Conservation (phyloP, 768 basidiomycete genomes). For the Russula sp. region DNA sequence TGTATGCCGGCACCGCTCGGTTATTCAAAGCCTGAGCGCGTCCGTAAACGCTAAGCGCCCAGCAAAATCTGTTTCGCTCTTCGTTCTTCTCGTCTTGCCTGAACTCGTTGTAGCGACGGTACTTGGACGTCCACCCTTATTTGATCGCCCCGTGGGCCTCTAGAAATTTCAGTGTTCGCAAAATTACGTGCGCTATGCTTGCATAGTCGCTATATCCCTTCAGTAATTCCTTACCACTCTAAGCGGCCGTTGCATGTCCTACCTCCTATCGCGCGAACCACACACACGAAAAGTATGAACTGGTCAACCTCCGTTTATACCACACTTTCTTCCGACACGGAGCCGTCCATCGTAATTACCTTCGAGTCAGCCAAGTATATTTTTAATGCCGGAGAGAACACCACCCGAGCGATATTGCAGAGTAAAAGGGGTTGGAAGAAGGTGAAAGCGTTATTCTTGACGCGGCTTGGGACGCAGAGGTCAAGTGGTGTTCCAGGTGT, state of each 20-base stretch:
- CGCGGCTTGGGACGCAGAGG: conserved; percentile 54
- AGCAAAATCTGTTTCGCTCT: background rate
- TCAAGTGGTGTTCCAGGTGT: conserved; percentile 70
- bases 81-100: background rate
- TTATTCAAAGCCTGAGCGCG: no score
- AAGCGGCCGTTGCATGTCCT: conserved; percentile 6
- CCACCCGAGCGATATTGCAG: conserved; percentile 68
- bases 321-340: conserved; percentile 65
- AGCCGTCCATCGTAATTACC: conserved; percentile 66
- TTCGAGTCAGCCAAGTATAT: conserved; percentile 81
- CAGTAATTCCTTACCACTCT: background rate
- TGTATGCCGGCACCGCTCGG: no score
- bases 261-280: background rate
- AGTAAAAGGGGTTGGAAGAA: conserved; percentile 59
- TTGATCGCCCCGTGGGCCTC: background rate
- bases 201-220: conserved; percentile 22
- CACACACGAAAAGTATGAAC: conserved; percentile 34
- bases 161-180: conserved; percentile 18
- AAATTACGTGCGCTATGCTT: conserved; percentile 25
- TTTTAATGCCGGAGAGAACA: conserved; percentile 84
- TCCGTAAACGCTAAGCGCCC: background rate
- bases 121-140: background rate
- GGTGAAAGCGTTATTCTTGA: conserved; percentile 67
- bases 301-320: conserved; percentile 63
- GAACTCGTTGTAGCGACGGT: background rate